These are phyloP conservation scores for Arthrobotrys conoides DNA, from an alignment of 2,329 filamentous ascomycete species.

Conservation along the genomic window DNA sequence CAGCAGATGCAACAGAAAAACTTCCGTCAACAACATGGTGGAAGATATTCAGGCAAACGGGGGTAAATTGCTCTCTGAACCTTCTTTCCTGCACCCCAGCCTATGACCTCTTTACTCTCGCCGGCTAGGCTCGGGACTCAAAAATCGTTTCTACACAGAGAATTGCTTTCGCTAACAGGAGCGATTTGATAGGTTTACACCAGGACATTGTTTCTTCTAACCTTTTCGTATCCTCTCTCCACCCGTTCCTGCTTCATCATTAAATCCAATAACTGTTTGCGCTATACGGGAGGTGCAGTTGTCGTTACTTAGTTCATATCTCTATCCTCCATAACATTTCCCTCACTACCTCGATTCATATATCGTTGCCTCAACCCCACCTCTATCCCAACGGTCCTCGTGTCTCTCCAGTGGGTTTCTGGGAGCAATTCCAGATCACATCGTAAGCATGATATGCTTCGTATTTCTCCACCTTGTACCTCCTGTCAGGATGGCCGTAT, in stretches of 20 bases:
- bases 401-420: background rate
- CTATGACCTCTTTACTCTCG: background rate
- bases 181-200: background rate
- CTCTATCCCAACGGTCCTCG: background rate
- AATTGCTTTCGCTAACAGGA: background rate
- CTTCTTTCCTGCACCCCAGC: background rate
- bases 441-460: background rate
- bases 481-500: background rate
- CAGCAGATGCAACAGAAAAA: background rate
- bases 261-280: background rate
- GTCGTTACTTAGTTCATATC: background rate
- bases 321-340: background rate
- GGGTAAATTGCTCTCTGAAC: constrained; percentile 1
- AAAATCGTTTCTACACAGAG: background rate
- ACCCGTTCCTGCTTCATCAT: too few species aligned
- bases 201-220: background rate
- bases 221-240: background rate
- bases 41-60: background rate
- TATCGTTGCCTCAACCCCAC: background rate
- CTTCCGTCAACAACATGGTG: constrained; percentile 11
- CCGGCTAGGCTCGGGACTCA: background rate
- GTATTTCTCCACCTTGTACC: background rate
- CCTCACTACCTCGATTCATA: background rate
- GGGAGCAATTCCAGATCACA: background rate
- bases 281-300: background rate